Base-by-base conservation (phyloP, 768 basidiomycete species). In the Mycena leptocephala region DNA sequence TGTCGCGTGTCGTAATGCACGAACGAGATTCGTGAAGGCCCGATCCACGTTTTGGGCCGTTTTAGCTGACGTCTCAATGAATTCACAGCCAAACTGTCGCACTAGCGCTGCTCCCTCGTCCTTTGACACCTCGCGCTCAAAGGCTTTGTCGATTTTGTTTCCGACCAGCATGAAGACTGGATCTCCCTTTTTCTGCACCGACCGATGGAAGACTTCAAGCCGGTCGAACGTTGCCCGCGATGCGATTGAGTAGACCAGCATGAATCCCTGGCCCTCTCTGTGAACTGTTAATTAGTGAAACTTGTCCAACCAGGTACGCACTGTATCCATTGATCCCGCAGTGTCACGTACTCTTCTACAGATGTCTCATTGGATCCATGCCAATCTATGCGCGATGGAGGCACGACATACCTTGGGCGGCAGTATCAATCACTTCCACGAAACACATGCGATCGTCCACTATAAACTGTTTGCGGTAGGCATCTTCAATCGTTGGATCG, bases 251-350 rank as follows among this genome's bases (percentile, higher is more conserved):
- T 98, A 99, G 72, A 98, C 97, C 59, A 99, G 92, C 79, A 99
- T 95, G 84, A 99, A 98, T n/a, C 97, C 97, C 88, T 98, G 97
- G 76, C 97, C 97, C 85, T 99, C 97, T 33, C 97, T 98, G 65
- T 58, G 56, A 20, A 65, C 70, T 39, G 76, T 69, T 32, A 74
- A 73, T 59, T 22, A 33, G 64, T 62, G 56, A 22, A 65, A 46
- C 76, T 39, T 58, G 33, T 66, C 67, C 48, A 62, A 67, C 26
- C 39, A 56, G 70, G 62, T n/a, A 90, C 94, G 85, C 76, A 98
- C 97, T 97, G 93, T 80, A 98, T 96, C 97, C 97, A 99, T 85
- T 99, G 97, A 88, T 98, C 97, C 79, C 97, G 94, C 78, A 99
- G 90, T 63, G 97, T 97, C 64, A 96, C 96, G 80, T 98, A 99